Evolutionary conservation across 2,329 filamentous ascomycete species (phyloP).

Genomic region (Apiospora marii): DNA sequence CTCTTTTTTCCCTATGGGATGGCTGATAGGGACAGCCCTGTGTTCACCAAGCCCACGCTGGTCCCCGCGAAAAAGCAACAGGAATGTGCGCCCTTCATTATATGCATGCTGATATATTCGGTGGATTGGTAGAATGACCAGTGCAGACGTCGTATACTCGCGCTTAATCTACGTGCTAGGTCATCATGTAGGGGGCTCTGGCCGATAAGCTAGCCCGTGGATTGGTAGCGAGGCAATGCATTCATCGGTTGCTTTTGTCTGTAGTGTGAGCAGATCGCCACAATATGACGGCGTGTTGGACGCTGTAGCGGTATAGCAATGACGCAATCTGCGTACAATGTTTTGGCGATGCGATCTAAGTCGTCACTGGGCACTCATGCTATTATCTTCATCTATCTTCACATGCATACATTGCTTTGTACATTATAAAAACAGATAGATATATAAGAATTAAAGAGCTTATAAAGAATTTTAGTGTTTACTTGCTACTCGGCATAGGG

Average conservation of each 20-base stretch:
- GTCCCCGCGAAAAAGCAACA: no score
- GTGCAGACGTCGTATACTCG: conserved; percentile 29
- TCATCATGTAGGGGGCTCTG: not conserved
- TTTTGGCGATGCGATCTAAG: conserved; percentile 25
- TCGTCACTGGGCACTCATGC: conserved; percentile 34
- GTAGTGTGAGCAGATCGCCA: not conserved
- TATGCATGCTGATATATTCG: conserved; percentile 31
- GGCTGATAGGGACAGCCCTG: no score
- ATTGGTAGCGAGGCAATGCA: not conserved
- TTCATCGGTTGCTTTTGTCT: not conserved
- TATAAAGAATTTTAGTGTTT: no score
- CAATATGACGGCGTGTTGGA: conserved; percentile 30
- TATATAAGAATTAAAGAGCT: no score
- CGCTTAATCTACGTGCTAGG: not conserved
- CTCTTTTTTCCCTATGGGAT: no score
- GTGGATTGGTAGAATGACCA: conserved; percentile 30
- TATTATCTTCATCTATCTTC: not conserved
- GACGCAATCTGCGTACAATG: not conserved
- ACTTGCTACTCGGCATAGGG: not conserved
- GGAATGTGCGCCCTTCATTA: no score
- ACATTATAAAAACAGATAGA: conserved; percentile 40
- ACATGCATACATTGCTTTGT: conserved; percentile 33
- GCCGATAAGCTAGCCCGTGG: not conserved
- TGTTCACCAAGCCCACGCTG: no score
- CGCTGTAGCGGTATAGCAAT: conserved; percentile 26